Evolutionary conservation across 768 basidiomycete species (phyloP).

Genomic region (Calocybe cyanea): DNA sequence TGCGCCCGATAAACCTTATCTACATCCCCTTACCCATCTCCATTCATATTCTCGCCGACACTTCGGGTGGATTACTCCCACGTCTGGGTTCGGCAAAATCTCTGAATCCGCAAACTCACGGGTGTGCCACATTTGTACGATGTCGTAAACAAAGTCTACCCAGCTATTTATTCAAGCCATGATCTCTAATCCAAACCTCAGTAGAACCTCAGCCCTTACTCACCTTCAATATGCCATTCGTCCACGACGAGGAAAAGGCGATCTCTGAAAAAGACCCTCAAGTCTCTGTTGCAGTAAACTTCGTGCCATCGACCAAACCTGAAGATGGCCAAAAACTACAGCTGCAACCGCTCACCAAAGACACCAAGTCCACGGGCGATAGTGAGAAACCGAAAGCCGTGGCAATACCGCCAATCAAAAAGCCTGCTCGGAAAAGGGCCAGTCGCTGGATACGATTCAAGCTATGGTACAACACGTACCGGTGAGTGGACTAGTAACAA

Average conservation of each 20-base stretch:
- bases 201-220: not conserved
- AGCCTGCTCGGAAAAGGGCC: constrained; percentile 28
- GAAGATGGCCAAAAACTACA: constrained; percentile 4
- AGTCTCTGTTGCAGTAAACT: constrained; percentile 11
- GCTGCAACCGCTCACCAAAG: not conserved
- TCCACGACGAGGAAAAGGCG: constrained; percentile 38
- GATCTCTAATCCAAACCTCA: constrained; percentile 5
- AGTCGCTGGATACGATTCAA: constrained; percentile 56
- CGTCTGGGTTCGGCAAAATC: constrained; percentile 33
- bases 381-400: not conserved
- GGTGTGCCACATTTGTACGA: constrained; percentile 25
- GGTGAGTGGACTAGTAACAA: constrained; percentile 34
- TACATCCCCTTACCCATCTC: too few species aligned
- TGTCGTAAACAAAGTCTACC: constrained; percentile 16
- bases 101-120: constrained; percentile 27
- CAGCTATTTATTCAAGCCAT: constrained; percentile 15
- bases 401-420: constrained; percentile 13
- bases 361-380: not conserved
- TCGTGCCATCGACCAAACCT: constrained; percentile 9
- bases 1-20: too few species aligned
- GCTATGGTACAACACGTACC: constrained; percentile 79
- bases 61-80: constrained; percentile 30
- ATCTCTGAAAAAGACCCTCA: constrained; percentile 24
- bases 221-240: constrained; percentile 13
- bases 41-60: constrained; percentile 24